phyloP scores from a whole-genome alignment of 1,284 basidiomycete species.

The Singerocomus inundabilis region DNA sequence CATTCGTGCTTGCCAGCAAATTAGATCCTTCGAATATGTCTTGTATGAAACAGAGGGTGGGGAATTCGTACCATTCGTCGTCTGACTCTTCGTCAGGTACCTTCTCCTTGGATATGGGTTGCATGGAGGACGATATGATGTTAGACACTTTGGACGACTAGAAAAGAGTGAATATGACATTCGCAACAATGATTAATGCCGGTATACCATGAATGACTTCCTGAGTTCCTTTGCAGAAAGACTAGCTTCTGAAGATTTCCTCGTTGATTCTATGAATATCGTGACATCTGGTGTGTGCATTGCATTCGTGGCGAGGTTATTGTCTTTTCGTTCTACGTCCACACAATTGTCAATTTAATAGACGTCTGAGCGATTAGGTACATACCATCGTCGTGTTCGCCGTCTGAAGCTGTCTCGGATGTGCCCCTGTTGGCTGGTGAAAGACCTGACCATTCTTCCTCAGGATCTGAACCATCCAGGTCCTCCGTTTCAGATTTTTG shows the following conservation, averaged over 20 bases:
- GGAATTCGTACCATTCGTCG: slow-evolving; percentile 25
- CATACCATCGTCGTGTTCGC: slow-evolving; percentile 22
- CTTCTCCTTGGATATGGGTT: slow-evolving; percentile 30
- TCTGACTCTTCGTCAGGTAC: slow-evolving; percentile 51
- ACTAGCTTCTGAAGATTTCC: slow-evolving; percentile 23
- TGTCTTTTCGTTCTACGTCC: slow-evolving; percentile 44
- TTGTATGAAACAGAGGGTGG: background rate
- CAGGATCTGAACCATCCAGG: slow-evolving; percentile 13
- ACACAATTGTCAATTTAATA: background rate
- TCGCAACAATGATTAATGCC: background rate
- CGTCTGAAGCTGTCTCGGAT: slow-evolving; percentile 13
- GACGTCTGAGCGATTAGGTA: background rate
- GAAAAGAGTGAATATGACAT: slow-evolving; percentile 1
- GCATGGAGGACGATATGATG: slow-evolving; percentile 40
- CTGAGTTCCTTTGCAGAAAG: slow-evolving; percentile 43
- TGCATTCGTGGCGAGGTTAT: slow-evolving; percentile 39
- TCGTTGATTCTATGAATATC: slow-evolving; percentile 51
- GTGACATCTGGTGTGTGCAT: slow-evolving; percentile 43
- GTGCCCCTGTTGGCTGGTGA: slow-evolving; percentile 3
- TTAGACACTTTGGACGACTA: slow-evolving; percentile 77
- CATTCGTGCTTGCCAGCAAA: slow-evolving; percentile 52
- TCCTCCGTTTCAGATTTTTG: slow-evolving; percentile 31
- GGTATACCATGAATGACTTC: slow-evolving; percentile 70
- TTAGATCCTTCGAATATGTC: slow-evolving; percentile 1
- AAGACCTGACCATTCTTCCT: slow-evolving; percentile 39